Conservation (phyloP, 345 rosid genomes). For the Eucalyptus cloeziana region DNA sequence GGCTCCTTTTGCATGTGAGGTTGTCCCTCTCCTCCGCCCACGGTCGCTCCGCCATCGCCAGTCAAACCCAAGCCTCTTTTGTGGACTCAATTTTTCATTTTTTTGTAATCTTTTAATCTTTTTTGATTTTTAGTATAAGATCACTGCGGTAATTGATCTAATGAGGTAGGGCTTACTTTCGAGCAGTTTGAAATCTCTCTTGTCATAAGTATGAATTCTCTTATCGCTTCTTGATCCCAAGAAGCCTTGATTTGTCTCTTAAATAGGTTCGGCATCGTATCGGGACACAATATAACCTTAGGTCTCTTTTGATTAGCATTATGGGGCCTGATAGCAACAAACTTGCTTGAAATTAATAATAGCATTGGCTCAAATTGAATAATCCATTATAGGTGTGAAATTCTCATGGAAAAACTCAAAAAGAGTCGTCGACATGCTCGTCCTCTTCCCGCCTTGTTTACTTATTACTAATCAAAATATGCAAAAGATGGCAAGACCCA, state of each 20-base stretch:
- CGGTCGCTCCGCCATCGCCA: neutral
- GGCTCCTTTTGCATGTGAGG: neutral
- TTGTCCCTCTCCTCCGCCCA: neutral
- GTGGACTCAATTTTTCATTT: neutral
- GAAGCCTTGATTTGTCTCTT: neutral
- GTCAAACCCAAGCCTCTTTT: neutral
- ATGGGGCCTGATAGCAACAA: accelerated
- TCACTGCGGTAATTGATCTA: neutral
- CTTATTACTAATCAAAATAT: neutral
- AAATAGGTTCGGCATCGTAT: accelerated
- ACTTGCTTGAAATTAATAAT: neutral
- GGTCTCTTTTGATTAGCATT: neutral
- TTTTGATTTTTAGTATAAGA: neutral
- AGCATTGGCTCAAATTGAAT: neutral
- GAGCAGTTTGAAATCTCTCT: neutral
- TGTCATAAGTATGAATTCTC: neutral
- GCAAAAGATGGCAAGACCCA: neutral
- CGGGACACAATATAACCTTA: accelerated
- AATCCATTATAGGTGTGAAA: neutral
- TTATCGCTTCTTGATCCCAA: accelerated
- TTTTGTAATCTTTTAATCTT: neutral
- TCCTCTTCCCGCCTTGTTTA: neutral
- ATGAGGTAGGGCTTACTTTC: neutral
- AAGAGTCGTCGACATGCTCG: neutral
- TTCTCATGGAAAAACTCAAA: neutral